Conservation (phyloP, 805 yeast genomes). For the Lipomyces lipofer region DNA sequence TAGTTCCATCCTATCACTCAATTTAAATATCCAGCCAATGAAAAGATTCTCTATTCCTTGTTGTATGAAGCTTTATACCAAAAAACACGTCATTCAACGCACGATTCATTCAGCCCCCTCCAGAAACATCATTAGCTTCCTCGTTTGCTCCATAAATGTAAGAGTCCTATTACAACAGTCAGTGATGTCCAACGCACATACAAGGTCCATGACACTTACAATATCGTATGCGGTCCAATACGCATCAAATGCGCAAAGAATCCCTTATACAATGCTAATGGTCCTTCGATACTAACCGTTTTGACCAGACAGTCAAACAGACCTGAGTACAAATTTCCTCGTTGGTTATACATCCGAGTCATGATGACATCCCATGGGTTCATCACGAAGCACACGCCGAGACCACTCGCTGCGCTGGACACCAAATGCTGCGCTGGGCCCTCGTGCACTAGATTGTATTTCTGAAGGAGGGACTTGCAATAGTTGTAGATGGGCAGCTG, state of each 20-base stretch:
- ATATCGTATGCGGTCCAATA: slow-evolving; percentile 91
- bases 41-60: too few relatives aligned
- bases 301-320: slow-evolving; percentile 87
- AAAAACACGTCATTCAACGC: too few relatives aligned
- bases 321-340: slow-evolving; percentile 70
- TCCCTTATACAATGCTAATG: slow-evolving; percentile 86
- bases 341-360: slow-evolving; percentile 94
- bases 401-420: slow-evolving; percentile 76
- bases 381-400: slow-evolving; percentile 94
- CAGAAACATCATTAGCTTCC: slow-evolving; percentile 55
- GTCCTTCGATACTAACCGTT: slow-evolving; percentile 82
- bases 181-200: too few relatives aligned
- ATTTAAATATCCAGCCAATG: too few relatives aligned
- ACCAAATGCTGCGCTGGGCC: slow-evolving; percentile 71
- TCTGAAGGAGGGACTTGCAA: slow-evolving; percentile 63
- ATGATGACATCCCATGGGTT: slow-evolving; percentile 96
- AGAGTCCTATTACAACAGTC: slow-evolving; percentile 67
- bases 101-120: slow-evolving; percentile 44
- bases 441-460: slow-evolving; percentile 55
- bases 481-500: slow-evolving; percentile 89
- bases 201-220: too few relatives aligned
- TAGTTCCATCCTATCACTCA: too few relatives aligned
- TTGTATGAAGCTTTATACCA: too few relatives aligned
- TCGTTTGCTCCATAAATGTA: slow-evolving; percentile 94
- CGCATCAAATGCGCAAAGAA: slow-evolving; percentile 90